Evolutionary conservation across 73 alveolate species (phyloP), one percentile per base, ranked within the genome.

Genomic region (Paramecium octaurelia): DNA sequence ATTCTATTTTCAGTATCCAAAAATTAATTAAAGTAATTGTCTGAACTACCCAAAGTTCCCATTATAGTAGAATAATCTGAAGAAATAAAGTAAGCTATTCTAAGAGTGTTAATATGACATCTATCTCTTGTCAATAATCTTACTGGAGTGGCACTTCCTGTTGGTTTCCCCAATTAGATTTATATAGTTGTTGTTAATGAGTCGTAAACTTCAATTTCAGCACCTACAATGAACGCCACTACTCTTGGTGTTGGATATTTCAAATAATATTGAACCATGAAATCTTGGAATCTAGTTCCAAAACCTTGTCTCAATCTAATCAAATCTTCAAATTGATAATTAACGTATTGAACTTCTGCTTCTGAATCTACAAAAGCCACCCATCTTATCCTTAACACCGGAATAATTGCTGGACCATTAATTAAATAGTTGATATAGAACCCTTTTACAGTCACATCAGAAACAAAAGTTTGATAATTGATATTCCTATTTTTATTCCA

Each of bases 221-320:
- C 91, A 44, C 91, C 91, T 7, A 80, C 73, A 11, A 80, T 42
- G 27, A 80, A 80, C 20, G 91, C 76, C 16, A 43, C 91, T 2
- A 80, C 91, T 80, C 91, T 80, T 10, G 91, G 91, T 43, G 91
- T 80, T 16, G 91, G 91, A 46, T 31, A 80, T 42, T 80, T 80
- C 21, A 80, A 46, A 31, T 80, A 80, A 80, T 80, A 80, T 44
- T 80, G 42, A 20, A 80, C 64, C 43, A 80, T 42, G 46, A 80
- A 80, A 46, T 80, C 91, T 46, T 80, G 46, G 46, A 43, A 46
- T 35, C 91, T 80, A 43, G 75, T 44, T 80, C 91, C 91, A 20
- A 80, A 80, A 14, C 91, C 91, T 20, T 40, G 34, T 44, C 91
- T 21, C 8, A 80, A 64, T 11, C 73, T n/a, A 48, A 44, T 44